A percentile compares a stretch with the other conserved stretches of the same genome.
Conservation (phyloP, 192 early-diverging fungal genomes). For the Kappamyces sp. region DNA sequence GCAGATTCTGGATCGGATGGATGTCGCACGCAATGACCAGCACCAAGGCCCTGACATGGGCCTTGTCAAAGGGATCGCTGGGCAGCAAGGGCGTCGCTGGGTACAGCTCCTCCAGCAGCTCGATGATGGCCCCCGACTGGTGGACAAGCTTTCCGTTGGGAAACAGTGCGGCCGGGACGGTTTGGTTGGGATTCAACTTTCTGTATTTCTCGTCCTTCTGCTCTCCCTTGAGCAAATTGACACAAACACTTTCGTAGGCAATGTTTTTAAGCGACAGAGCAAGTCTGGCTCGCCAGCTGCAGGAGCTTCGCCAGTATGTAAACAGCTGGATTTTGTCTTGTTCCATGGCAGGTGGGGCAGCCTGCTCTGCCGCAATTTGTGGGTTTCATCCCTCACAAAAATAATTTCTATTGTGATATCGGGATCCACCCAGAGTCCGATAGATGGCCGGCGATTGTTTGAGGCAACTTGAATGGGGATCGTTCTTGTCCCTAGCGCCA, state of each 20-base stretch:
- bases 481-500: too few species aligned
- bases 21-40: slow-evolving; percentile 72
- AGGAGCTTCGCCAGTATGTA: slow-evolving; percentile 71
- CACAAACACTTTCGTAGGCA: slow-evolving; percentile 51
- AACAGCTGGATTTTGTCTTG: slow-evolving; percentile 39
- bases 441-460: too few species aligned
- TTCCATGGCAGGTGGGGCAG: too few species aligned
- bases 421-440: too few species aligned
- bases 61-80: slow-evolving; percentile 54
- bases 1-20: slow-evolving; percentile 81
- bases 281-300: slow-evolving; percentile 69
- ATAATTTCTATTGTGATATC: too few species aligned
- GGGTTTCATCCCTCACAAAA: too few species aligned
- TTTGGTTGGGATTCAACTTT: slow-evolving; percentile 57
- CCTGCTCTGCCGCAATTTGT: too few species aligned
- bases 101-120: slow-evolving; percentile 79
- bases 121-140: slow-evolving; percentile 77
- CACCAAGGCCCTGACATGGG: slow-evolving; percentile 64
- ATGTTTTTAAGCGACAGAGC: slow-evolving; percentile 72
- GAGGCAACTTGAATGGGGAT: too few species aligned
- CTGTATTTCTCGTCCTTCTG: slow-evolving; percentile 56
- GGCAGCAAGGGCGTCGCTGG: slow-evolving; percentile 68
- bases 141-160: slow-evolving; percentile 15
- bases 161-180: slow-evolving; percentile 58
- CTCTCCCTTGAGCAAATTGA: slow-evolving; percentile 72